These are phyloP conservation scores for Pleurotus salmoneostramineus DNA, from an alignment of 768 basidiomycete species.

Conservation along the genomic window DNA sequence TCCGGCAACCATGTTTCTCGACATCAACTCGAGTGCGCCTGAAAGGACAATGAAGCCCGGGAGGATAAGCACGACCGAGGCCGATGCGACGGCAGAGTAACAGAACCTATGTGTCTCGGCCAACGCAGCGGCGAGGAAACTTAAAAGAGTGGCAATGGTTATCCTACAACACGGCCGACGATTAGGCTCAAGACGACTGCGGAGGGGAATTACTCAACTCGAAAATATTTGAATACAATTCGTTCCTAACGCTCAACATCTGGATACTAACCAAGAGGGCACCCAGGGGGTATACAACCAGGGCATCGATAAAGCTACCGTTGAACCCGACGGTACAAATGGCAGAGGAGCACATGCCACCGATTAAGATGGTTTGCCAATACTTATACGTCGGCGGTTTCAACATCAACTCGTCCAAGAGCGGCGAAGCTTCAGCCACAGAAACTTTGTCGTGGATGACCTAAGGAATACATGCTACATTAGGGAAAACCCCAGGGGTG, in stretches of 20 bases:
- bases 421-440: constrained; percentile 66
- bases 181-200: background rate
- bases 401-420: constrained; percentile 73
- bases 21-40: constrained; percentile 75
- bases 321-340: constrained; percentile 73
- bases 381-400: constrained; percentile 55
- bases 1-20: constrained; percentile 80
- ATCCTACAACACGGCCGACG: constrained; percentile 45
- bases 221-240: constrained; percentile 78
- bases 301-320: constrained; percentile 74
- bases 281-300: constrained; percentile 73
- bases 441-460: constrained; percentile 83
- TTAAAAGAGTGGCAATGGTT: constrained; percentile 73
- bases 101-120: constrained; percentile 69
- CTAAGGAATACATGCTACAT: constrained; percentile 21
- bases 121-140: constrained; percentile 74
- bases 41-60: constrained; percentile 71
- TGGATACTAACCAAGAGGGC: constrained; percentile 72
- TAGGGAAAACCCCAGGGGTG: background rate
- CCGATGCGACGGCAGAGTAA: constrained; percentile 76
- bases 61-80: constrained; percentile 75
- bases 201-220: constrained; percentile 39
- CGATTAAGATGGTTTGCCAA: constrained; percentile 63
- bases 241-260: constrained; percentile 66
- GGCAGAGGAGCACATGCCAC: constrained; percentile 71